Base-by-base conservation (phyloP, 73 alveolate genomes). In the Uronychia setigera region DNA sequence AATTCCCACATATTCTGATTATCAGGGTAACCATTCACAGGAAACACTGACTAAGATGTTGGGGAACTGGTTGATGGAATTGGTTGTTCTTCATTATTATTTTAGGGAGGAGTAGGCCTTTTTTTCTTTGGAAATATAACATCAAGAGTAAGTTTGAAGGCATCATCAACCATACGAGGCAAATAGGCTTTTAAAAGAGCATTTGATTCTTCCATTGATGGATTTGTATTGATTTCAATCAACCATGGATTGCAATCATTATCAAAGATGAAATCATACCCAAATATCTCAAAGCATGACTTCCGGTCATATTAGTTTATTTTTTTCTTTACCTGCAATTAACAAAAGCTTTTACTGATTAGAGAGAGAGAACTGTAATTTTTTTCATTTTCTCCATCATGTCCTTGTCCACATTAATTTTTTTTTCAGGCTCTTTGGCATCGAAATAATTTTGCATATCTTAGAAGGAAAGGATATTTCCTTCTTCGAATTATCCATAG, bases 101-200 rank as follows among this genome's bases (percentile, higher is more conserved):
- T n/a, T n/a, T n/a, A 11, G 67, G 67, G 67, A 5, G 67, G 5
- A 5, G 5, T 46, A 46, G n/a, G 67, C 67, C 19, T 46, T 46
- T 19, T 46, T 82, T 81, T 29, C 27, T 59, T 81, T 86, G 80
- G 93, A 81, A 91, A 94, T 26, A 80, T 77, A 67, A 83, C 32
- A 83, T 94, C 98, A 46, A 94, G 79, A 32, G 98, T 94, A 32
- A 94, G 82, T 58, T 92, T 88, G 29, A 94, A 87, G 83, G 91
- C 89, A 83, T 94, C 98, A 77, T 94, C 98, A 25, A 97, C 84
- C 98, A 97, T 95, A 88, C 99, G 86, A n/a, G 99, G 99, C 59
- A 97, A 74, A 29, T 89, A 77, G 83, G 82, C 87, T 83, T 88
- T 83, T 57, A 95, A 87, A n/a, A 97, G 84, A 13, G 91, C 94